These are phyloP conservation scores for Fusarium pseudograminearum DNA, from an alignment of 2,329 filamentous ascomycete species.

Conservation along the genomic window DNA sequence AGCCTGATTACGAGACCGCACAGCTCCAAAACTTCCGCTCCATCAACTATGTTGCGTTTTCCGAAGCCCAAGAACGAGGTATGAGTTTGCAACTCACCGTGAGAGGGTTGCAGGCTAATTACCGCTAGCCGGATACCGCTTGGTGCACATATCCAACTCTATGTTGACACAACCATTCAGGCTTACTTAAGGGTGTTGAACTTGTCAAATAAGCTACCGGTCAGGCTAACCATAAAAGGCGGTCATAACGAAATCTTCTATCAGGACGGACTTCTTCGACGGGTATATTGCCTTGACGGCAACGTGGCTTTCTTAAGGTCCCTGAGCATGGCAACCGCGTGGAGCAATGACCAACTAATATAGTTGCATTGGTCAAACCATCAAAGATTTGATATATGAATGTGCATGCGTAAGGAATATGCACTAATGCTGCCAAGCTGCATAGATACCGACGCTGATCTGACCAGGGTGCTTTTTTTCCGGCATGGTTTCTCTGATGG, in stretches of 20 bases:
- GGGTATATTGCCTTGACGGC: neutral
- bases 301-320: conserved; percentile 10
- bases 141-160: conserved; percentile 10
- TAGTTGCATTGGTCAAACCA: conserved; percentile 19
- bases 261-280: conserved; percentile 11
- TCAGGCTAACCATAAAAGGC: conserved; percentile 19
- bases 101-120: neutral
- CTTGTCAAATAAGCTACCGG: conserved; percentile 13
- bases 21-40: conserved; percentile 7
- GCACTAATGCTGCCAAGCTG: conserved; percentile 8
- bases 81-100: neutral
- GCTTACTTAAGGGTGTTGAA: conserved; percentile 3
- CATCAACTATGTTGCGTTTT: conserved; percentile 7
- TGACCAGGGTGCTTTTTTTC: conserved; percentile 21
- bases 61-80: neutral
- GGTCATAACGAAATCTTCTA: conserved; percentile 27
- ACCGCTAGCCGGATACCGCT: neutral
- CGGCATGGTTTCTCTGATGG: neutral
- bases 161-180: neutral
- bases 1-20: conserved; percentile 17
- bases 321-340: neutral
- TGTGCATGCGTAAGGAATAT: neutral
- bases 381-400: conserved; percentile 2
- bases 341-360: conserved; percentile 20
- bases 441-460: conserved; percentile 9